Base-by-base conservation (phyloP, 2,329 filamentous ascomycete species). In the Xylaria sp. region DNA sequence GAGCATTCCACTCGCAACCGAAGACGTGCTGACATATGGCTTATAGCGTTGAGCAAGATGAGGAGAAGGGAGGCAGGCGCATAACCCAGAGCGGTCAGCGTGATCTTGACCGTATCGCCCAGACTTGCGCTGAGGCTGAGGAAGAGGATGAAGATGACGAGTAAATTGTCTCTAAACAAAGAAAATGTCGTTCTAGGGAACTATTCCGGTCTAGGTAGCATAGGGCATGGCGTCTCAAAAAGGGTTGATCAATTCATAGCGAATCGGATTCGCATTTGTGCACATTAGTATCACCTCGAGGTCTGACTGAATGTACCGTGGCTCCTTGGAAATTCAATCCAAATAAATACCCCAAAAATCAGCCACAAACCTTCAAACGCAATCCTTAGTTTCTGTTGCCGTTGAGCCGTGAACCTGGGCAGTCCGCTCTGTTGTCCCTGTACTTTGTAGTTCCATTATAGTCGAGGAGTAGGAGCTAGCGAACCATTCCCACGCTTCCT, bases 61-160 rank as follows among this genome's bases (percentile, higher is more conserved):
- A 97, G 88, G 94, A 98, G 73, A 97, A 97, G 89, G 95, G 95
- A 83, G 95, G 95, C 78, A 92, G 95, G 79, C 90, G 95, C 82
- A 98, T 99, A 84, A 98, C 95, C 77, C 93, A 98, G 87, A 53
- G 61, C 28, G 28, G 64, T 79, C 94, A 97, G 89, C 92, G 95
- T 87, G 95, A 99, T 91, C 88, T 99, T 87, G 95, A 98, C 87
- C 94, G 88, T 82, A 94, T 94, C 75, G 91, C 91, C 78, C 89
- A 91, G 85, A 93, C 90, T 77, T 91, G 87, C 61, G 85, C 87
- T 73, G 88, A 91, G 84, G 87, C 86, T 67, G 88, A 90, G 66
- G 87, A 90, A 78, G 87, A 88, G 63, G 85, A 87, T 75, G 85
- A 87, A 63, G 63, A 66, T 75, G 86, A 89, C 71, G 87, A 89